Conservation (phyloP, 176 grass and related monocot species). For the Calamus simplicifolius region DNA sequence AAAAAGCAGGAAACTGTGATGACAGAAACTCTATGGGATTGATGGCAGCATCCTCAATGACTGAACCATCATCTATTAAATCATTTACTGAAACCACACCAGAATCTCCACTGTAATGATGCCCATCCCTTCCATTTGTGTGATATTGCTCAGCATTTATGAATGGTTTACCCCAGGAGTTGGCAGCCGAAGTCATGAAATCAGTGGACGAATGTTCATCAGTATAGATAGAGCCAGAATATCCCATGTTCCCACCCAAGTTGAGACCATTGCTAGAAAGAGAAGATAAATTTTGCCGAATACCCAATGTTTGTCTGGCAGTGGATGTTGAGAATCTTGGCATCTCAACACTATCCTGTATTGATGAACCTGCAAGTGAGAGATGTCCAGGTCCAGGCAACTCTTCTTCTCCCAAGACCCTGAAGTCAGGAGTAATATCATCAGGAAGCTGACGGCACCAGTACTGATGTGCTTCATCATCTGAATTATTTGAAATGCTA, state of each 20-base stretch:
- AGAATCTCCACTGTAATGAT: constrained; percentile 55
- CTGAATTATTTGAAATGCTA: constrained; percentile 44
- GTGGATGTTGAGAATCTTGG: constrained; percentile 43
- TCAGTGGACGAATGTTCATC: constrained; percentile 40
- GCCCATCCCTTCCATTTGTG: constrained; percentile 52
- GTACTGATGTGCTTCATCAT: constrained; percentile 83
- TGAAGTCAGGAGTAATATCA: constrained; percentile 94
- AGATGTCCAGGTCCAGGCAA: constrained; percentile 44
- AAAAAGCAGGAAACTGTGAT: constrained; percentile 49
- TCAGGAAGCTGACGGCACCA: constrained; percentile 85
- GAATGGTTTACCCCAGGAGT: constrained; percentile 44
- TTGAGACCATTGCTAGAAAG: constrained; percentile 26
- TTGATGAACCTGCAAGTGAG: constrained; percentile 58
- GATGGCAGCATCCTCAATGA: constrained; percentile 26
- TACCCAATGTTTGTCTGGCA: constrained; percentile 35
- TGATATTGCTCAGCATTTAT: constrained; percentile 48
- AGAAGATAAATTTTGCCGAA: constrained; percentile 43
- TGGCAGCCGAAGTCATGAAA: constrained; percentile 39
- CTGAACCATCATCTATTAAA: constrained; percentile 22
- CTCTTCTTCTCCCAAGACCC: constrained; percentile 62
- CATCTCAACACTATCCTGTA: constrained; percentile 46
- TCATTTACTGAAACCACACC: constrained; percentile 36
- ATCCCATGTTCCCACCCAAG: constrained; percentile 34
- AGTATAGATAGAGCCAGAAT: constrained; percentile 31
- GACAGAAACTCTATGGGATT: constrained; percentile 39